Evolutionary conservation across 1,284 basidiomycete genomes (phyloP), one percentile per base, ranked within the genome.

Genomic region (Austroboletus niveus): DNA sequence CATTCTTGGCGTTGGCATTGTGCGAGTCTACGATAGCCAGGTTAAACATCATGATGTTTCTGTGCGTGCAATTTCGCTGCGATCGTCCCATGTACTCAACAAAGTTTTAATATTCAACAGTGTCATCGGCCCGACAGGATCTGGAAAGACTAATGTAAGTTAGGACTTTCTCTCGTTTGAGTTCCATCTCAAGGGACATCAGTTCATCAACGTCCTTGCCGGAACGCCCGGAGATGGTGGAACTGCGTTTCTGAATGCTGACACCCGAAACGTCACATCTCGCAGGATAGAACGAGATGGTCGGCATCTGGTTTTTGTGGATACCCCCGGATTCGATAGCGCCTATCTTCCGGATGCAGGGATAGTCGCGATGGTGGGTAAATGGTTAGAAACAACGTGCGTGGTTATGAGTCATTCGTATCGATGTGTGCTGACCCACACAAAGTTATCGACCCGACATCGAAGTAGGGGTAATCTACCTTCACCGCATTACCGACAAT

Each of bases 61-160:
- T 54, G 45, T 54, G 7, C 22, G 51, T 36, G 22, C 3, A 14
- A 27, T 39, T 38, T 22, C 12, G 35, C 5, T 8, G 24, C 12
- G 9, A 4, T 35, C 17, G 31, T 22, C 27, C n/a, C 24, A 30
- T 5, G 6, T 14, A 20, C 30, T 45, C 29, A 34, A 49, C 8
- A 35, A n/a, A 29, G 29, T 6, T 29, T 29, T 10, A 17, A 40
- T 22, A 8, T 15, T 20, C 14, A 31, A 55, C 22, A 59, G 51
- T 3, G 9, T 49, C 4, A 50, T 57, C 32, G 58, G 48, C 9
- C 30, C 43, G 2, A 54, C 55, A 20, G 55, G 57, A 31, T 47
- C 54, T 5, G 57, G 51, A n/a, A 58, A 57, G 29, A 57, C 55
- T 3, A 54, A 31, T 15, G 54, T 54, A 15, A 42, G 43, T 32